Evolutionary conservation across 331 rosid genomes (phyloP).

Genomic region (Dryas integrifolia): DNA sequence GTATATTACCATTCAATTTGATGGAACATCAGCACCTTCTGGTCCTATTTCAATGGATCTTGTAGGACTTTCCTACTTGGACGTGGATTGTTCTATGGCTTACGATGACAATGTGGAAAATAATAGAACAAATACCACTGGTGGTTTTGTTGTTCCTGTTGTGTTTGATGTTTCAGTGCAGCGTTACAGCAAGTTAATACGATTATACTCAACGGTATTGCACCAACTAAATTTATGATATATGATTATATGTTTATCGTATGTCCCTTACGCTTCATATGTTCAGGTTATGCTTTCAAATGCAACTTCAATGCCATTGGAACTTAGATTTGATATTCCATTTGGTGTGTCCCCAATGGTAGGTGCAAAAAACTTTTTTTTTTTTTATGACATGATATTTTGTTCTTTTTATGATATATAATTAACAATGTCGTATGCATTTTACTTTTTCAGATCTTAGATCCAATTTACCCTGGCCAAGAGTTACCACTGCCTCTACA

Average conservation of each 20-base stretch:
- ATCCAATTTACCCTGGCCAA: slow-evolving; percentile 84
- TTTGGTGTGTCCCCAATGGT: slow-evolving; percentile 92
- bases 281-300: slow-evolving; percentile 83
- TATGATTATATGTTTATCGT: slow-evolving; percentile 14
- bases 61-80: slow-evolving; percentile 83
- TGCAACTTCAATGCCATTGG: slow-evolving; percentile 69
- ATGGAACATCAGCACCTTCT: slow-evolving; percentile 72
- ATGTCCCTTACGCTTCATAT: slow-evolving; percentile 28
- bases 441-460: slow-evolving; percentile 61
- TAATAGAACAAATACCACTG: slow-evolving; percentile 28
- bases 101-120: slow-evolving; percentile 37
- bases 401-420: not conserved
- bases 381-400: not conserved
- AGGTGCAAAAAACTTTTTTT: not conserved
- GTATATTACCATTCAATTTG: slow-evolving; percentile 77
- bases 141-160: slow-evolving; percentile 78
- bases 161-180: slow-evolving; percentile 86
- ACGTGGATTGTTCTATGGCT: slow-evolving; percentile 74
- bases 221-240: slow-evolving; percentile 28
- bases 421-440: not conserved
- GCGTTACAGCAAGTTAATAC: slow-evolving; percentile 78
- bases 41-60: slow-evolving; percentile 91
- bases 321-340: slow-evolving; percentile 95
- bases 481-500: slow-evolving; percentile 90
- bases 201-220: slow-evolving; percentile 83